phyloP scores from a whole-genome alignment of 2,329 filamentous ascomycete genomes.

The Rhynchosporium graminicola region DNA sequence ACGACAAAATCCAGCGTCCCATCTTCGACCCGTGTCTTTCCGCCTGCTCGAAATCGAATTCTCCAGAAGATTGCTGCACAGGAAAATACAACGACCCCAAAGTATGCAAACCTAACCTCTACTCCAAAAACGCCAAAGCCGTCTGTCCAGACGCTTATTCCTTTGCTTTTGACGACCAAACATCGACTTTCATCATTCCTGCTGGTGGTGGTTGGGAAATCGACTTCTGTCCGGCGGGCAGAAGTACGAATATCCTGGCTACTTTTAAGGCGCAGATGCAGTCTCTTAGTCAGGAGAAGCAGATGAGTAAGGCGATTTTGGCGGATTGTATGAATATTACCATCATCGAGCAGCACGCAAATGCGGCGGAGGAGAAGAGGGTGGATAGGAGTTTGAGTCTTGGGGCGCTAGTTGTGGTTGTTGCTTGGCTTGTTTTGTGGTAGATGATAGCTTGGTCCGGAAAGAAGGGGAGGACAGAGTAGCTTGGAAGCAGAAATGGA shows the following conservation, averaged over 20 bases:
- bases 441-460: conserved; percentile 13
- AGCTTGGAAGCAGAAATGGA: not conserved
- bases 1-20: conserved; percentile 69
- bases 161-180: conserved; percentile 64
- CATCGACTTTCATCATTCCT: conserved; percentile 62
- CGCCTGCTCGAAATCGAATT: conserved; percentile 70
- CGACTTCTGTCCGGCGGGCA: conserved; percentile 69
- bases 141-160: conserved; percentile 86
- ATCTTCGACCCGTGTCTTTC: conserved; percentile 77
- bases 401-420: conserved; percentile 35
- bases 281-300: conserved; percentile 48
- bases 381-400: conserved; percentile 33
- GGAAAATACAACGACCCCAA: conserved; percentile 65
- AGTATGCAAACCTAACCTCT: conserved; percentile 66
- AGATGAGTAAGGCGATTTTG: conserved; percentile 42
- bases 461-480: not conserved
- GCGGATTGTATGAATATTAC: conserved; percentile 39
- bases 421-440: conserved; percentile 36
- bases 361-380: conserved; percentile 16
- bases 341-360: conserved; percentile 31
- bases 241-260: conserved; percentile 59
- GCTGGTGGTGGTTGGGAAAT: conserved; percentile 76
- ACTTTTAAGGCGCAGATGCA: conserved; percentile 53
- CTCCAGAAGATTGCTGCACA: conserved; percentile 72
- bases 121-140: conserved; percentile 68